Base-by-base conservation (phyloP, 2,329 filamentous ascomycete species). In the Phyllosticta citriasiana region DNA sequence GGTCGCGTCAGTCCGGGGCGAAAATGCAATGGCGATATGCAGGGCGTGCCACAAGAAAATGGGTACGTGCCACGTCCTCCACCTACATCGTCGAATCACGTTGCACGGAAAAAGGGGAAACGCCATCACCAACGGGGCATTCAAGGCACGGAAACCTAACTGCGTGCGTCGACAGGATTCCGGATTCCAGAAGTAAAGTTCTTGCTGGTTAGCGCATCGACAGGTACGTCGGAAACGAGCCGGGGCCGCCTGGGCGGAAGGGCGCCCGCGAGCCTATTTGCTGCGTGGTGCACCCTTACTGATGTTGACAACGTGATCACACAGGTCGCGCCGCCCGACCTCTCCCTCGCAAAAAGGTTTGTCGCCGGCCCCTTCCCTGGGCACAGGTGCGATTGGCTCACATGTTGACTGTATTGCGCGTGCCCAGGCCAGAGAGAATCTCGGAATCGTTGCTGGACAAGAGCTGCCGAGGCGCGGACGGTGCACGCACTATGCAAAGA, bases 1-100 rank as follows among this genome's bases (percentile, higher is more conserved):
- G 0, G 80, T 94, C 35, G 80, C 86, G 16, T 85, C 88, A 4
- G 88, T 93, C 5, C 81, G 87, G 26, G 89, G 88, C 54, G 88
- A 93, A 63, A 84, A 83, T 19, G 82, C 84, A 24, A 86, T 85
- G 68, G 88, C 90, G 62, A 82, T 90, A 47, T 95, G 90, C 74
- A 84, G 89, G 56, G 83, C 88, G 67, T 95, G 90, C 71, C 89
- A 94, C 77, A 79, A 80, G 59, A 88, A 87, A 71, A 92, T 94
- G 82, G 88, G 80, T 82, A 73, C 10, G 75, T 67, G 53, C 30
- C 52, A 26, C 57, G 16, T 35, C 27, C 40, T 53, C 55, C 47
- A 30, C 19, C 24, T 53, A 51, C 14, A 22, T 55, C 53, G 16
- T 40, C 10, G 33, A 4, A 40, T 40, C 33, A 40, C 22, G 25